Percentiles rank a stretch among this genome's conserved stretches.
Evolutionary conservation across 2,329 filamentous ascomycete genomes (phyloP).

Genomic region (Endocalyx cinctus): DNA sequence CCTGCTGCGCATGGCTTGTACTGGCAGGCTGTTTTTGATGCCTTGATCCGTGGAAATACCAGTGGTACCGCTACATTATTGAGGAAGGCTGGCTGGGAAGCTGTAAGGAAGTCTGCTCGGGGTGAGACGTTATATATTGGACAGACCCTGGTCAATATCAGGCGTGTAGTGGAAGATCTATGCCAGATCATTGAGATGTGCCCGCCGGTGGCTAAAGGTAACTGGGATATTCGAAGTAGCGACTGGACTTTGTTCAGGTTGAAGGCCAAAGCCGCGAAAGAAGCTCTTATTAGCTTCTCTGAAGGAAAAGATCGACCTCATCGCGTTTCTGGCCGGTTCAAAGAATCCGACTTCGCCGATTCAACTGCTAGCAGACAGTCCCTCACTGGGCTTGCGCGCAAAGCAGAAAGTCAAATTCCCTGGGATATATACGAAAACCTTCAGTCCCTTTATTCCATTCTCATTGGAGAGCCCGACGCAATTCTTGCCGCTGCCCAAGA

Average conservation of each 20-base stretch:
- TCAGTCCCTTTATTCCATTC: constrained; percentile 72
- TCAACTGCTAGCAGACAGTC: constrained; percentile 42
- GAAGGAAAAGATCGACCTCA: constrained; percentile 61
- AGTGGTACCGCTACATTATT: constrained; percentile 63
- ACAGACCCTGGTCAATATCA: constrained; percentile 71
- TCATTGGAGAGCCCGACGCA: constrained; percentile 70
- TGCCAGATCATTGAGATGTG: constrained; percentile 68
- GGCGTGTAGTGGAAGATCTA: constrained; percentile 64
- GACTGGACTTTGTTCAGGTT: constrained; percentile 84
- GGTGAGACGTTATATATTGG: constrained; percentile 67
- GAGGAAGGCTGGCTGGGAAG: constrained; percentile 70
- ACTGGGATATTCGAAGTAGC: constrained; percentile 75
- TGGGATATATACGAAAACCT: constrained; percentile 88
- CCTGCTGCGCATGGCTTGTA: constrained; percentile 73
- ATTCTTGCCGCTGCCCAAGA: constrained; percentile 77
- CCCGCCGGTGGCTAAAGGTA: constrained; percentile 61
- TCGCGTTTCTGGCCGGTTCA: constrained; percentile 25
- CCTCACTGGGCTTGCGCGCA: constrained; percentile 63
- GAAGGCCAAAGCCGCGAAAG: constrained; percentile 63
- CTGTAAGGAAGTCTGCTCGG: constrained; percentile 64
- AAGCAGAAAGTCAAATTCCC: constrained; percentile 80
- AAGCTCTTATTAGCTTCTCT: constrained; percentile 71
- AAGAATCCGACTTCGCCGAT: constrained; percentile 27
- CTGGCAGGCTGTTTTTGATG: constrained; percentile 78
- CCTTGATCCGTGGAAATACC: constrained; percentile 72